A percentile compares a stretch with the other conserved stretches of the same genome.
phyloP scores from a whole-genome alignment of 495 filamentous ascomycete species.

The Annulohypoxylon nitens region DNA sequence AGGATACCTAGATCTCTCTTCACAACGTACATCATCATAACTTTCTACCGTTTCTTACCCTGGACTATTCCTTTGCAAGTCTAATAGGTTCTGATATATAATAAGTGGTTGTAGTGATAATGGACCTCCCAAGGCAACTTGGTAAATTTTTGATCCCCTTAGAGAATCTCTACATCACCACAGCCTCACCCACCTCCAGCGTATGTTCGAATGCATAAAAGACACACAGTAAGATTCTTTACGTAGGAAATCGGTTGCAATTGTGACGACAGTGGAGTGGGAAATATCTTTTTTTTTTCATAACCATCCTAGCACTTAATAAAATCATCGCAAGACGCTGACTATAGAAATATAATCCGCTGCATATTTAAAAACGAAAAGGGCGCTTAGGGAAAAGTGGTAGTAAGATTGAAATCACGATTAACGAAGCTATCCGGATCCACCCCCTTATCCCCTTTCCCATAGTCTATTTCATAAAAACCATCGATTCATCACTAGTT shows the following conservation, averaged over 20 bases:
- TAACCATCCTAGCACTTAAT: not conserved
- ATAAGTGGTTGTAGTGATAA: too few relatives aligned
- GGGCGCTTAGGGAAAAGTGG: not conserved
- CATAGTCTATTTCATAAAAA: slow-evolving; percentile 5
- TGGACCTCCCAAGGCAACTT: too few relatives aligned
- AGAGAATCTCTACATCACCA: not conserved
- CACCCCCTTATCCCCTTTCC: not conserved
- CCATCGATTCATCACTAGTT: not conserved
- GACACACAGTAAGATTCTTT: not conserved
- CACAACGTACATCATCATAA: not conserved
- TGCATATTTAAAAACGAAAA: not conserved
- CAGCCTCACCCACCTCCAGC: not conserved
- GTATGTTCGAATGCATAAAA: not conserved
- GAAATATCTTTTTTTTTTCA: not conserved
- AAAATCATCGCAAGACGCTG: not conserved
- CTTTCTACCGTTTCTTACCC: not conserved
- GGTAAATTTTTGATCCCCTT: too few relatives aligned
- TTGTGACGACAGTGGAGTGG: not conserved
- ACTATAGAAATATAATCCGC: not conserved
- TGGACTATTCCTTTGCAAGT: too few relatives aligned
- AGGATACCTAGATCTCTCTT: not conserved
- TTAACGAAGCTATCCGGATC: not conserved
- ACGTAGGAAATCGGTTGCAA: not conserved
- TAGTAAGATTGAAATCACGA: not conserved
- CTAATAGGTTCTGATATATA: too few relatives aligned